Conservation (phyloP, 371 early-diverging fungal species). For the Mucor circinelloides region DNA sequence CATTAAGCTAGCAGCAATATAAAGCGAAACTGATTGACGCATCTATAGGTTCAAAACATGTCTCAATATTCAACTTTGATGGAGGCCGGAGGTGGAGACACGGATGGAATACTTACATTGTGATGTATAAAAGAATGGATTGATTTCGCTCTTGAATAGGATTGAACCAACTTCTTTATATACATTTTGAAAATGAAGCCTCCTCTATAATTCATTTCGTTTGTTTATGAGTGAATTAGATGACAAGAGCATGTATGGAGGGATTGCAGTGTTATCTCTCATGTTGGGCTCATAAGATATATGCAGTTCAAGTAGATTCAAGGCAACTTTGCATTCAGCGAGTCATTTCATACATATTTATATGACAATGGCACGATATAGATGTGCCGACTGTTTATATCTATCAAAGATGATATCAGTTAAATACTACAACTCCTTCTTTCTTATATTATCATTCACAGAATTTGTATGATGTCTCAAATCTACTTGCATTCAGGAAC, state of each 20-base stretch:
- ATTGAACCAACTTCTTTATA: background rate
- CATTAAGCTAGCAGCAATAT: background rate
- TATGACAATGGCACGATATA: background rate
- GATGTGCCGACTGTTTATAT: background rate
- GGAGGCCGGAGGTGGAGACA: too few relatives aligned
- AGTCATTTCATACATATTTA: background rate
- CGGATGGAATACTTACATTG: slow-evolving; percentile 4
- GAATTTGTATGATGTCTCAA: background rate
- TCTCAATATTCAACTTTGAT: background rate
- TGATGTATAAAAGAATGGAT: background rate
- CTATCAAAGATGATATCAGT: background rate
- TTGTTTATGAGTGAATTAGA: background rate
- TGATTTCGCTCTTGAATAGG: background rate
- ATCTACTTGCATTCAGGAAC: background rate
- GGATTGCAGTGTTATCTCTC: background rate
- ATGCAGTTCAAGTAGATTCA: background rate
- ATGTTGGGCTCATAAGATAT: background rate
- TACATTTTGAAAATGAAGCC: background rate
- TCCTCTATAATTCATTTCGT: background rate
- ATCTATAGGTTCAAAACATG: background rate
- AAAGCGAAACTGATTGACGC: background rate
- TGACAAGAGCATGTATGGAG: background rate
- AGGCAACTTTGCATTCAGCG: background rate
- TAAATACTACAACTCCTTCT: background rate
- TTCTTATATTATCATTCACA: background rate